phyloP scores from a whole-genome alignment of 192 early-diverging fungal genomes.

The Glomus cerebriforme region DNA sequence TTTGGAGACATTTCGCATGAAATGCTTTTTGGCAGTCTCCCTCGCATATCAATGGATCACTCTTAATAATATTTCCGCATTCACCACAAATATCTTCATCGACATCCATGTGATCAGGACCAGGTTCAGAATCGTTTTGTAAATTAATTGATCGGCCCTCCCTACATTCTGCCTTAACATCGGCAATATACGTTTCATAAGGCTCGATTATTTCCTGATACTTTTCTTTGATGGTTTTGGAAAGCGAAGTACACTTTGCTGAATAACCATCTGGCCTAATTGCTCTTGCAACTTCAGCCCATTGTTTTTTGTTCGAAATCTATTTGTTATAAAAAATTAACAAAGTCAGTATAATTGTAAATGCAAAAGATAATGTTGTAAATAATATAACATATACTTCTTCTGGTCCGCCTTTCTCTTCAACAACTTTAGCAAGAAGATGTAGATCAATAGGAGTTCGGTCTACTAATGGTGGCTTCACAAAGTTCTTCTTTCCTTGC shows the following conservation, averaged over 20 bases:
- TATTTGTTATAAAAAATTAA: constrained; percentile 23
- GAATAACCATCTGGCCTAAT: constrained; percentile 55
- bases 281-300: constrained; percentile 76
- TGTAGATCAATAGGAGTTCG: constrained; percentile 85
- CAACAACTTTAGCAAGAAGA: constrained; percentile 81
- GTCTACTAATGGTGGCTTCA: constrained; percentile 82
- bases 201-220: constrained; percentile 65
- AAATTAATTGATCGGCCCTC: not conserved
- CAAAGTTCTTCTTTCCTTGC: constrained; percentile 65
- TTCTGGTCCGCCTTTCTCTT: constrained; percentile 71
- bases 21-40: constrained; percentile 17
- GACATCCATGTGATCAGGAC: constrained; percentile 27
- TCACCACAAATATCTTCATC: constrained; percentile 69
- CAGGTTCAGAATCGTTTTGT: not conserved
- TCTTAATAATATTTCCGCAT: not conserved
- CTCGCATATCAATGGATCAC: not conserved
- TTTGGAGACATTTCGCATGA: constrained; percentile 8
- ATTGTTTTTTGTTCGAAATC: constrained; percentile 71
- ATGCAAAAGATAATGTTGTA: not conserved
- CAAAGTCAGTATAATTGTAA: no score
- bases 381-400: constrained; percentile 44
- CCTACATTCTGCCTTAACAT: constrained; percentile 35
- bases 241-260: constrained; percentile 68
- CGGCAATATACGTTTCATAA: constrained; percentile 60
- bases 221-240: constrained; percentile 64